Evolutionary conservation across 257 asterid genomes (phyloP), one percentile per base, ranked within the genome.

Genomic region (Jaltomata sinuosa): DNA sequence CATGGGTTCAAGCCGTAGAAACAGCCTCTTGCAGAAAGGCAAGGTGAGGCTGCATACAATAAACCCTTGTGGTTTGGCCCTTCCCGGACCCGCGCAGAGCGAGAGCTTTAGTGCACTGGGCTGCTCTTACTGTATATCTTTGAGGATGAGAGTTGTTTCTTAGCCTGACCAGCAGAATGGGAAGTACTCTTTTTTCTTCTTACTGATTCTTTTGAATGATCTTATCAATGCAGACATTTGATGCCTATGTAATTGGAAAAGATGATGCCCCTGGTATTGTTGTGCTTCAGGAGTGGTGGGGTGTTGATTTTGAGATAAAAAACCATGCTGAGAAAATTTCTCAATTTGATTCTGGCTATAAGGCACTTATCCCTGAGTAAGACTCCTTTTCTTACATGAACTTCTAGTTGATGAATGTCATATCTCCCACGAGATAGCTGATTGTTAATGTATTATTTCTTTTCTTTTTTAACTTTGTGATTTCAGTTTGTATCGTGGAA

Each of bases 251-350:
- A 85, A 87, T 91, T 68, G 98, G 98, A 65, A 95, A 91, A 91
- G 98, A 95, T 3, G 91, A 95, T 87, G 98, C 98, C 85, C 98
- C 99, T 34, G 98, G 98, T 80, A 93, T 97, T 27, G 97, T 97
- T 82, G 98, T 97, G 89, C 91, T 97, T 80, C 99, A 97, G 76
- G 99, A 97, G 85, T 97, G 98, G 98, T 97, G 98, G 98, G 99
- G 98, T 79, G 95, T 97, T 65, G 99, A 97, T 88, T 97, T 87
- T 86, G 98, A 97, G 93, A 90, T 97, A 68, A 97, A 95, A 90
- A 95, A 97, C 92, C 98, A 97, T 32, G 98, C 99, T n/a, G 87
- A 89, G 88, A 97, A 91, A 83, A 95, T 97, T 83, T 89, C 97
- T 61, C 95, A 92, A 87, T 93, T 97, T 79, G 95, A 89, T 84